Conservation (phyloP, 2,329 filamentous ascomycete genomes). For the Neopestalotiopsis clavispora region DNA sequence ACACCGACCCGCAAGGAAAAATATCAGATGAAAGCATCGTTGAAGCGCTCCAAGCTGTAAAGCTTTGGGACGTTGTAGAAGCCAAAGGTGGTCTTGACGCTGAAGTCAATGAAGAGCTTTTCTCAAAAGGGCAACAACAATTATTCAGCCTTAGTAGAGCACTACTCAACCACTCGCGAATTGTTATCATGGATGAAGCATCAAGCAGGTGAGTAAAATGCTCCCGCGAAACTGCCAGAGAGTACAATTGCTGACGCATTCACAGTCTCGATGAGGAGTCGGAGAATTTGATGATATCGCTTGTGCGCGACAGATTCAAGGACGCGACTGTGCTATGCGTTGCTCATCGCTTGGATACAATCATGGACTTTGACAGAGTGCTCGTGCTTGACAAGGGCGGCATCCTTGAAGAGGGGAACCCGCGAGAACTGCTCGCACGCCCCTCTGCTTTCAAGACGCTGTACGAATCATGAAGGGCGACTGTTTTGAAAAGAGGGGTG, state of each 20-base stretch:
- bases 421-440: conserved; percentile 19
- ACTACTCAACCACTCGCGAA: conserved; percentile 42
- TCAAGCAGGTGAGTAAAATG: conserved; percentile 36
- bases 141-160: conserved; percentile 55
- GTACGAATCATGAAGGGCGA: conserved; percentile 7
- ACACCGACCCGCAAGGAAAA: conserved; percentile 48
- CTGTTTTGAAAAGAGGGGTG: neutral
- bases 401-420: conserved; percentile 45
- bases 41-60: conserved; percentile 50
- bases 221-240: neutral
- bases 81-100: conserved; percentile 42
- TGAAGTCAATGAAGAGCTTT: conserved; percentile 35
- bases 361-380: conserved; percentile 53
- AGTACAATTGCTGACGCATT: neutral
- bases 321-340: conserved; percentile 52
- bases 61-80: conserved; percentile 47
- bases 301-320: conserved; percentile 7
- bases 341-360: conserved; percentile 39
- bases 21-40: conserved; percentile 47
- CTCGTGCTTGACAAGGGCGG: conserved; percentile 54
- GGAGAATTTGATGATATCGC: conserved; percentile 11
- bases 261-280: conserved; percentile 12
- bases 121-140: conserved; percentile 53
- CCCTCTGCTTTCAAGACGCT: conserved; percentile 11
- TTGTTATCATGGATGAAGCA: conserved; percentile 52